phyloP scores from a whole-genome alignment of 208 protist species.

The Acanthamoeba castellanii region DNA sequence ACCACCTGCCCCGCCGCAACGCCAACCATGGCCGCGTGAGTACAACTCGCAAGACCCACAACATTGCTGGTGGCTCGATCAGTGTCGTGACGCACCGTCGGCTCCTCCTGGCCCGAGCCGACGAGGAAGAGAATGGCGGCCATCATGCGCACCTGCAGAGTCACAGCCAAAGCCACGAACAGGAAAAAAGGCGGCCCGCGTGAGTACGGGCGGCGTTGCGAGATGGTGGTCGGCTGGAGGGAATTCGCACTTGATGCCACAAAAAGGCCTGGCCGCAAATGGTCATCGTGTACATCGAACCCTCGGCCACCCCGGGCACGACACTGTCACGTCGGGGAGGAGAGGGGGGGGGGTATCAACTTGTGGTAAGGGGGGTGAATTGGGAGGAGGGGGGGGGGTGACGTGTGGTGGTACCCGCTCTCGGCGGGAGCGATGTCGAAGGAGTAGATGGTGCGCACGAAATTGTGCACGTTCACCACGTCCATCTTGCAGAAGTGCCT shows the following conservation, averaged over 20 bases:
- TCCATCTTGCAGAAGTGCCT: constrained; percentile 98
- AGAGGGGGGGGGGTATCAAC: no score
- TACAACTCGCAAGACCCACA: no score
- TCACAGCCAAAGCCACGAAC: neutral
- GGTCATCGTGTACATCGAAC: constrained; percentile 91
- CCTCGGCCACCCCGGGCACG: neutral
- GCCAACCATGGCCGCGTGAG: no score
- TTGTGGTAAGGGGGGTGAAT: no score
- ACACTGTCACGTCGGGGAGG: neutral
- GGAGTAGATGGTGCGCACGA: constrained; percentile 89
- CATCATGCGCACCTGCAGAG: constrained; percentile 91
- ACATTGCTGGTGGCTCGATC: no score
- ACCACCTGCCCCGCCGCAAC: constrained; percentile 79
- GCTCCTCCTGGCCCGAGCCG: constrained; percentile 62
- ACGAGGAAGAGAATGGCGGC: constrained; percentile 89
- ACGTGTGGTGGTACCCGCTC: neutral
- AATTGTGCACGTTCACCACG: constrained; percentile 94
- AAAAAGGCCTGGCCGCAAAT: constrained; percentile 96
- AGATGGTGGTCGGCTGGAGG: neutral
- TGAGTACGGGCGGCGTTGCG: no score
- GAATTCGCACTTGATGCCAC: constrained; percentile 97
- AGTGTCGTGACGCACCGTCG: constrained; percentile 37
- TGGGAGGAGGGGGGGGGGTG: neutral
- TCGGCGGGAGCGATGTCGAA: constrained; percentile 59
- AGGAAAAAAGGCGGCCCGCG: no score